Conservation (phyloP, 305 asterid genomes). For the Rubia peregrina region DNA sequence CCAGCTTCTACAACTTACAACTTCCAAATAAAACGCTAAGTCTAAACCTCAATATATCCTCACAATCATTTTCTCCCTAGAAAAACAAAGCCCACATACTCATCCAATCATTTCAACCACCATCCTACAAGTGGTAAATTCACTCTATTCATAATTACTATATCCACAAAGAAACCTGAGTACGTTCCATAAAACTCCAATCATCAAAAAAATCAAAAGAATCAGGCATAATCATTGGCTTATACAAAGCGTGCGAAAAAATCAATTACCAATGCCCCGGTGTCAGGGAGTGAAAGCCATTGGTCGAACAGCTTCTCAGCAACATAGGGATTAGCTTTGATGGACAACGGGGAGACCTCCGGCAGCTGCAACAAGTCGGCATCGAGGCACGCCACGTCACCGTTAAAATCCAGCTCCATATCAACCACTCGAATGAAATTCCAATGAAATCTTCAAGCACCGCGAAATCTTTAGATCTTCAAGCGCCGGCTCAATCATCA, state of each 20-base stretch:
- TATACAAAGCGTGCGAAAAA: background rate
- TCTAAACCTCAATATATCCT: background rate
- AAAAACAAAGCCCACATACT: background rate
- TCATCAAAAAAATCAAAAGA: background rate
- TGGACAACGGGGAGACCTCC: constrained; percentile 75
- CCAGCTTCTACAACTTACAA: background rate
- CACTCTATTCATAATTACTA: background rate
- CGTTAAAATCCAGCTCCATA: constrained; percentile 75
- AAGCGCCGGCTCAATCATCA: constrained; percentile 26
- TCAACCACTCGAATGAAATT: constrained; percentile 16
- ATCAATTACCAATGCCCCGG: constrained; percentile 51
- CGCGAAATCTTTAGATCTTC: constrained; percentile 23
- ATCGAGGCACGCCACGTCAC: constrained; percentile 67
- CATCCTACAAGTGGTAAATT: background rate
- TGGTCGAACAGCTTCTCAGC: constrained; percentile 84
- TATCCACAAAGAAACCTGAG: background rate
- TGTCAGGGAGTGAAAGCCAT: constrained; percentile 87
- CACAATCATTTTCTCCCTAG: background rate
- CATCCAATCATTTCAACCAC: background rate
- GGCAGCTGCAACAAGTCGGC: constrained; percentile 80
- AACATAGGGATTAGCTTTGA: constrained; percentile 64
- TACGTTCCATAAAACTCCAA: background rate
- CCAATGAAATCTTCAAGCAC: too few species aligned
- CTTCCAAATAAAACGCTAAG: background rate
- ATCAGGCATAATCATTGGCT: constrained; percentile 2